phyloP scores from a whole-genome alignment of 768 basidiomycete species.

The Clathrus columnatus region DNA sequence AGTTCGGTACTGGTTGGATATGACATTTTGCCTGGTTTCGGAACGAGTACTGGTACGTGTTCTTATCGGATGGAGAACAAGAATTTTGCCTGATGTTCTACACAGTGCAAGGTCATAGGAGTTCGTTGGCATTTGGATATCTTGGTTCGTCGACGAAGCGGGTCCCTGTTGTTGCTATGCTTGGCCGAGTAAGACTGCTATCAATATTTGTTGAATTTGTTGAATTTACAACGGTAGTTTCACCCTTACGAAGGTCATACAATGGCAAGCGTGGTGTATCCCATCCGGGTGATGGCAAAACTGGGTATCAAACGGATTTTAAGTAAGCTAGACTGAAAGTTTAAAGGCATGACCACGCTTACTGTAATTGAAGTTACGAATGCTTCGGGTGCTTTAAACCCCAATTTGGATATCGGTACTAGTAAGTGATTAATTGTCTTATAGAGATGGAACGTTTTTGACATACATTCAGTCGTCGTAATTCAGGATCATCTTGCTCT shows the following conservation, averaged over 20 bases:
- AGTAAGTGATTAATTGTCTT: conserved; percentile 37
- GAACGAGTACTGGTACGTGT: conserved; percentile 60
- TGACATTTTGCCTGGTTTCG: conserved; percentile 61
- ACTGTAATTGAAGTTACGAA: conserved; percentile 58
- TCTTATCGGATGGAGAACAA: neutral
- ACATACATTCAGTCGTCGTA: conserved; percentile 54
- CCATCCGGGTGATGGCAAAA: conserved; percentile 69
- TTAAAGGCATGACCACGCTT: neutral
- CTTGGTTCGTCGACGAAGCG: conserved; percentile 47
- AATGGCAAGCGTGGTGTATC: conserved; percentile 62
- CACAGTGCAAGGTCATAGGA: conserved; percentile 74
- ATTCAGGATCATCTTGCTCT: conserved; percentile 80
- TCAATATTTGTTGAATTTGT: neutral
- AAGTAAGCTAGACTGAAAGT: conserved; percentile 36
- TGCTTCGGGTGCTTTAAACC: conserved; percentile 76
- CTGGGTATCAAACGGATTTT: conserved; percentile 71
- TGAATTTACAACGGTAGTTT: conserved; percentile 38
- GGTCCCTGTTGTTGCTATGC: conserved; percentile 84
- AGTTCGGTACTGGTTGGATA: conserved; percentile 58
- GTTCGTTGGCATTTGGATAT: conserved; percentile 70
- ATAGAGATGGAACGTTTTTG: neutral
- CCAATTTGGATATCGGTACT: conserved; percentile 66
- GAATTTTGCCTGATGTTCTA: neutral
- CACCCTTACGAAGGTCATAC: conserved; percentile 81
- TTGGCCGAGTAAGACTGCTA: conserved; percentile 55